Evolutionary conservation across 371 early-diverging fungal genomes (phyloP), one percentile per base, ranked within the genome.

Genomic region (Basidiobolus meristosporus): DNA sequence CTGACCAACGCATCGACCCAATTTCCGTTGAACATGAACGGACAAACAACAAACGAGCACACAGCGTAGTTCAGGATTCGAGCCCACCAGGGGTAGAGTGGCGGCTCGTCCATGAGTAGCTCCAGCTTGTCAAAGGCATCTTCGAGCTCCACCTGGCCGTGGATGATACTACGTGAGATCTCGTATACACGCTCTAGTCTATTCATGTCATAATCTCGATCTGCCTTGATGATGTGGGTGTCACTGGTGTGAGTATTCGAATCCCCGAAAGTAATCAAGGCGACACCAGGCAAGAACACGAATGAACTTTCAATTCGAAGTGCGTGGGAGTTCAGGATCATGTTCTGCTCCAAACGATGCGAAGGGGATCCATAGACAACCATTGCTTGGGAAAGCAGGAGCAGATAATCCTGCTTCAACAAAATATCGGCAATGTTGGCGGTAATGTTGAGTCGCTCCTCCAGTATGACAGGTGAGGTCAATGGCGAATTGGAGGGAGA

Each of bases 161-260:
- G 40, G 3, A 61, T 44, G 6, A 70, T 49, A 0, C 53, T 46
- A 0, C 77, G 63, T 40, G 68, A 70, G 7, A 73, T 57, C 34
- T 66, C 65, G 23, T 67, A 68, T 6, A 73, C 59, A 36, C 60
- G 60, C 0, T 55, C 62, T 26, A 68, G 50, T 19, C 63, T 60
- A 49, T 72, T 56, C 79, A 81, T 75, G 33, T 81, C 74, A 53
- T 73, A 77, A n/a, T 62, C 60, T 16, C 62, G 67, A 0, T 59
- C 39, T 17, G 59, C 61, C 3, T 71, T 63, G 34, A 82, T 57
- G 28, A 80, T 68, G 37, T 79, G 78, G 0, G 83, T 82, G 40
- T 82, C 83, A 14, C 76, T 76, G 3, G 81, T 73, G 40, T 80
- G 74, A 1, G 79, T 79, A 19, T 70, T 61, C n/a, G 62, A 63